A percentile compares a stretch with the other conserved stretches of the same genome.
phyloP scores from a whole-genome alignment of 1,284 basidiomycete genomes.

The Marasmius sp. region DNA sequence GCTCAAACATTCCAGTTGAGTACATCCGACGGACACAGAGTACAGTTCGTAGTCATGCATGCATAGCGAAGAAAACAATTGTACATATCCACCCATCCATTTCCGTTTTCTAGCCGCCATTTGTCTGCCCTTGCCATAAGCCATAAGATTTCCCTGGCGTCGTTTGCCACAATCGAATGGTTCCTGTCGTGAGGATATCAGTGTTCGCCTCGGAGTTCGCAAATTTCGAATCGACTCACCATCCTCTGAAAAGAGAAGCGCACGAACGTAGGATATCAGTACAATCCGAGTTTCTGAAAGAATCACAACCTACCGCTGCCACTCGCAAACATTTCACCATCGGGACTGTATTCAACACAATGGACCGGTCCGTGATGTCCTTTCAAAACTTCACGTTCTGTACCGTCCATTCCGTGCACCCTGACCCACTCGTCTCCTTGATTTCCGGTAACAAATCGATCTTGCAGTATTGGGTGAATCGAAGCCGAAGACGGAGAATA shows the following conservation, averaged over 20 bases:
- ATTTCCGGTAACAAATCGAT: slow-evolving; percentile 93
- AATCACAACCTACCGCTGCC: slow-evolving; percentile 75
- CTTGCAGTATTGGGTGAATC: slow-evolving; percentile 85
- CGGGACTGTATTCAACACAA: slow-evolving; percentile 91
- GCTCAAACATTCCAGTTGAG: too few species aligned
- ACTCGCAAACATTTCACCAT: slow-evolving; percentile 97
- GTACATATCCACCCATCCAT: slow-evolving; percentile 1
- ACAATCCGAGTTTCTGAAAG: slow-evolving; percentile 2
- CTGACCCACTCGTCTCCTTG: slow-evolving; percentile 94
- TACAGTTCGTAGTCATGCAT: neutral
- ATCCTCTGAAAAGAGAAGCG: slow-evolving; percentile 52
- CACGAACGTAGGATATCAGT: slow-evolving; percentile 12
- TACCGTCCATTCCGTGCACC: slow-evolving; percentile 88
- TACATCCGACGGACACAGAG: neutral
- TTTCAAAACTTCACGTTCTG: slow-evolving; percentile 90
- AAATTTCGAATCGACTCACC: slow-evolving; percentile 41
- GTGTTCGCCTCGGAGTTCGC: neutral
- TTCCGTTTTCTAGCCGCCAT: slow-evolving; percentile 35
- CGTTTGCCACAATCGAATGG: slow-evolving; percentile 96
- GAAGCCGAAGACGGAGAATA: slow-evolving; percentile 91
- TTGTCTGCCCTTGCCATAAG: slow-evolving; percentile 79
- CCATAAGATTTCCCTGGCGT: slow-evolving; percentile 92
- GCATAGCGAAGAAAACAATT: neutral
- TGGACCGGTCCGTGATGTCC: slow-evolving; percentile 98
- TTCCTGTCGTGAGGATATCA: slow-evolving; percentile 48